These are phyloP conservation scores for Sclerotinia glacialis DNA, from an alignment of 2,329 filamentous ascomycete species.

Conservation along the genomic window DNA sequence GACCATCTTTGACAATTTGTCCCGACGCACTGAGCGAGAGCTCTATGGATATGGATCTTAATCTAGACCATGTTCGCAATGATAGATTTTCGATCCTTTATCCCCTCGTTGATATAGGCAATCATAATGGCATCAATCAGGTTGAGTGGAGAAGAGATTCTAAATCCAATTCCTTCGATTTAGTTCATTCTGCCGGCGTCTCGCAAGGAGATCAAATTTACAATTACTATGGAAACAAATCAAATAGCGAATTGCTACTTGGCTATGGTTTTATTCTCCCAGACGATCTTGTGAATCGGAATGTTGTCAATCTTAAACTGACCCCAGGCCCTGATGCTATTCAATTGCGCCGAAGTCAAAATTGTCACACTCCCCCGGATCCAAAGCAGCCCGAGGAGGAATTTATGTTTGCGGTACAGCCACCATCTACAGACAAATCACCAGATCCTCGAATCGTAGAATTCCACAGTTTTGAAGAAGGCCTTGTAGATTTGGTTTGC, in stretches of 20 bases:
- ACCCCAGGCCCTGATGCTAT: slow-evolving; percentile 25
- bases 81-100: slow-evolving; percentile 56
- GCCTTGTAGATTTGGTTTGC: slow-evolving; percentile 33
- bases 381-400: slow-evolving; percentile 28
- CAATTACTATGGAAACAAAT: slow-evolving; percentile 75
- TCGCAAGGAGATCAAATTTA: slow-evolving; percentile 53
- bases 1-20: slow-evolving; percentile 53
- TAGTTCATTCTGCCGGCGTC: slow-evolving; percentile 47
- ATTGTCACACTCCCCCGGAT: slow-evolving; percentile 26
- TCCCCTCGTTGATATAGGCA: slow-evolving; percentile 69
- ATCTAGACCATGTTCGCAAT: slow-evolving; percentile 28
- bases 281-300: slow-evolving; percentile 37
- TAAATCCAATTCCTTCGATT: slow-evolving; percentile 42
- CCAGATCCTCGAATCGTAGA: slow-evolving; percentile 13
- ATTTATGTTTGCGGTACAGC: slow-evolving; percentile 32
- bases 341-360: slow-evolving; percentile 30
- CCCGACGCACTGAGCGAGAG: slow-evolving; percentile 20
- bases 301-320: slow-evolving; percentile 39
- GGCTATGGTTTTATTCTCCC: slow-evolving; percentile 62
- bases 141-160: slow-evolving; percentile 57
- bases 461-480: slow-evolving; percentile 30
- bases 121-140: slow-evolving; percentile 61
- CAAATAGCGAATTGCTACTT: slow-evolving; percentile 67
- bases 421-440: not conserved
- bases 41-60: slow-evolving; percentile 6